Evolutionary conservation across 768 basidiomycete genomes (phyloP), one percentile per base, ranked within the genome.

Genomic region (Fomitopsis serialis): DNA sequence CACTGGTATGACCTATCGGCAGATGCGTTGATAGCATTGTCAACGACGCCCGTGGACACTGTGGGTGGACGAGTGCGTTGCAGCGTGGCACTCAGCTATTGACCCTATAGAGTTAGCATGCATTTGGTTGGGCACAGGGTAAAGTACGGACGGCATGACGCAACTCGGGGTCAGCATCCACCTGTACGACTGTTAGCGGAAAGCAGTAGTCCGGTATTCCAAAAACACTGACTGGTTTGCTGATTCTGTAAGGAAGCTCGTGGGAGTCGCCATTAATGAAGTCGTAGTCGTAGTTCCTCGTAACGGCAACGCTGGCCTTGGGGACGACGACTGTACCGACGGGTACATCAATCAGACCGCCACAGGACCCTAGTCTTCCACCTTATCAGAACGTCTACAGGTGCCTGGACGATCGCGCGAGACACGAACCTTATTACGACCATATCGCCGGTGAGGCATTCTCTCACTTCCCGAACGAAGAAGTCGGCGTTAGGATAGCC

Each of bases 401-500:
- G 24, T n/a, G 19, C 15, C 7, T 21, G 24, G 24, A 36, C 36
- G 36, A 37, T 24, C 10, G 37, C 17, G 46, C 34, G 45, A 45
- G 29, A 25, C 40, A 58, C 66, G 51, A 47, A 78, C 78, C 78
- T 73, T 47, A 81, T 69, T 54, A 80, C 71, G 48, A 78, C 66
- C 74, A 80, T 74, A 53, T 80, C 78, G 15, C 89, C 89, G 54
- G 67, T 74, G 36, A 89, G 66, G 59, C 84, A 84, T 67, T 91
- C 90, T 56, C 89, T 77, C 23, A 78, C 81, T 70, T 92, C 89
- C 57, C 89, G 80, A 21, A 92, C 79, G 65, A 92, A 89, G 70
- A 92, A 92, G 67, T 92, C 90, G 72, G 84, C 85, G 69, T 89
- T 92, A 0, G 89, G 80, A 54, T 71, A 74, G 19, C 90, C 90